These are phyloP conservation scores for Gryganskiella cystojenkinii DNA, from an alignment of 192 early-diverging fungal species.

Conservation along the genomic window DNA sequence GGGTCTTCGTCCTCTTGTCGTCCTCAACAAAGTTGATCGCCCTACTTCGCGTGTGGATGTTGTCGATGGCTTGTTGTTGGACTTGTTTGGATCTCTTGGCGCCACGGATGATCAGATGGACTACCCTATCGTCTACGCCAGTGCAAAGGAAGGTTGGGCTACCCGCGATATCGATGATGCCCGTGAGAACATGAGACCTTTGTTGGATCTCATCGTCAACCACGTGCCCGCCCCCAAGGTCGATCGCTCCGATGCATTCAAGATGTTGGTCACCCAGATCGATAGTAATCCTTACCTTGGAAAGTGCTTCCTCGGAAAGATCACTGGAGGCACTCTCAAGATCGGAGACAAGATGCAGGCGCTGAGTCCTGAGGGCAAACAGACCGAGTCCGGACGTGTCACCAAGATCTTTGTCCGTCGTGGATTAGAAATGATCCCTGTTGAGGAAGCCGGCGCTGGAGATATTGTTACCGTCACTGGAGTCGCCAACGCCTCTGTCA, in stretches of 20 bases:
- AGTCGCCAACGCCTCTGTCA: slow-evolving; percentile 78
- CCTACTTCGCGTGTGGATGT: slow-evolving; percentile 78
- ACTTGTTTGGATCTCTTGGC: slow-evolving; percentile 82
- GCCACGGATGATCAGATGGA: slow-evolving; percentile 83
- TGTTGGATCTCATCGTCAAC: slow-evolving; percentile 80
- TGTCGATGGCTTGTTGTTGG: slow-evolving; percentile 83
- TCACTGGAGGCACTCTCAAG: slow-evolving; percentile 73
- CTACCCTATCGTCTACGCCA: slow-evolving; percentile 81
- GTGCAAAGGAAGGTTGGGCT: slow-evolving; percentile 89
- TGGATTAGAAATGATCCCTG: slow-evolving; percentile 78
- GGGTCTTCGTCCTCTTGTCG: slow-evolving; percentile 79
- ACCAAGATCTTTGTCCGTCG: slow-evolving; percentile 81
- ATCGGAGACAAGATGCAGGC: slow-evolving; percentile 82
- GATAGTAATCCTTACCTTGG: slow-evolving; percentile 86
- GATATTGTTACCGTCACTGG: slow-evolving; percentile 86
- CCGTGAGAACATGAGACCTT: slow-evolving; percentile 65
- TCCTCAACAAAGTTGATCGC: slow-evolving; percentile 89
- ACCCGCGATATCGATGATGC: slow-evolving; percentile 60
- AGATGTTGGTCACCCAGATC: slow-evolving; percentile 89
- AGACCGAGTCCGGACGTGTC: slow-evolving; percentile 74
- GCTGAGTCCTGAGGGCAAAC: slow-evolving; percentile 73
- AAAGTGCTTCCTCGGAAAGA: slow-evolving; percentile 83
- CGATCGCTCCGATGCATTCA: slow-evolving; percentile 72
- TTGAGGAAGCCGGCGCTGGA: slow-evolving; percentile 81
- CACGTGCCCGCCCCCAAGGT: slow-evolving; percentile 75